Base-by-base conservation (phyloP, 192 early-diverging fungal species). In the Coemansia sp. region DNA sequence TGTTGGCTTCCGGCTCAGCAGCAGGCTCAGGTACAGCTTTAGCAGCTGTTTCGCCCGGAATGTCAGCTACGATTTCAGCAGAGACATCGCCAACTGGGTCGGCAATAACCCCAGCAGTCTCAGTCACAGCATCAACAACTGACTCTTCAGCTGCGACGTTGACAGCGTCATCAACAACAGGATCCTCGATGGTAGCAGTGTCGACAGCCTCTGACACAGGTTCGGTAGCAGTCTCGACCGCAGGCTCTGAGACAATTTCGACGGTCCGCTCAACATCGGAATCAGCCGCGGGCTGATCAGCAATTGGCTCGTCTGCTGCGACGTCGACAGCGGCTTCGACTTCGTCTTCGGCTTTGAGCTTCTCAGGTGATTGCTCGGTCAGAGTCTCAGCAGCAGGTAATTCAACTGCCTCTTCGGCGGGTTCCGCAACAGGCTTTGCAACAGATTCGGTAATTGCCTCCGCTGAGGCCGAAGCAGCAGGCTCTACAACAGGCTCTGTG, bases 391-490 rank as follows among this genome's bases (percentile, higher is more conserved):
- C 54, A 32, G 54, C 8, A 4, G 15, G 17, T 18, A 18, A 14
- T 56, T 18, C 54, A 28, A 32, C n/a, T 18, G 22, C n/a, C 9
- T 22, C 63, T n/a, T n/a, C 48, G 52, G 11, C 63, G 15, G 17
- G 3, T 33, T 20, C 38, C 35, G 35, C 41, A 20, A 37, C 37
- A 18, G 43, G 20, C 15, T 64, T 63, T 2, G 35, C 20, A 59
- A 54, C 8, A 22, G 18, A 11, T 18, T 66, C 69, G 8, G 34
- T 52, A 51, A 7, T 48, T 22, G 54, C 12, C 28, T 76, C 53
- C 5, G 20, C 53, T 5, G 6, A 53, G 2, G 37, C 8, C 18
- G 41, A 61, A 11, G 14, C 35, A 18, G n/a, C 17, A 17, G 55
- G 4, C 18, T 54, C 52, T 11, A 22, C 52, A 11, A 28, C 37